Conservation (phyloP, 352 stramenopile species). For the Thraustochytrium sp. region DNA sequence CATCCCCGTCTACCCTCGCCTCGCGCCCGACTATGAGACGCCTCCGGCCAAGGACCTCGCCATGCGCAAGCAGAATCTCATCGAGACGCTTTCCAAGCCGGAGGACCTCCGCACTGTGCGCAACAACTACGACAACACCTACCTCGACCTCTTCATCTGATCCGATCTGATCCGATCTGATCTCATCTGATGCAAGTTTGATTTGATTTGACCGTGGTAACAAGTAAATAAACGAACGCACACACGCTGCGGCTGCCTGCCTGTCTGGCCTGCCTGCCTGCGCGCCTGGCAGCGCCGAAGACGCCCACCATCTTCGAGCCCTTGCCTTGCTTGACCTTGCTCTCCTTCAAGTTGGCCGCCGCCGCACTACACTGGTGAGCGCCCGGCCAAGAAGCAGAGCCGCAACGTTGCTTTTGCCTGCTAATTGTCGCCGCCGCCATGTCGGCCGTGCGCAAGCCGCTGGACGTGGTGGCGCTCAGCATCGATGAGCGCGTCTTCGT, state of each 20-base stretch:
- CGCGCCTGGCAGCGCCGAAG: too few species aligned
- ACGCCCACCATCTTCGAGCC: too few species aligned
- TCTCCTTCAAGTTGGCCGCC: too few species aligned
- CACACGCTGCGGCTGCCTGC: too few species aligned
- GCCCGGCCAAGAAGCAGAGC: neutral
- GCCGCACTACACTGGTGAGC: too few species aligned
- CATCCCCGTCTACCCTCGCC: slow-evolving; percentile 89
- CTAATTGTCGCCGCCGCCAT: neutral
- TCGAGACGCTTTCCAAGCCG: neutral
- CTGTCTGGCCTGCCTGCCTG: too few species aligned
- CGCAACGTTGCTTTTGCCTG: too few species aligned
- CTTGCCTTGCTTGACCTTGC: too few species aligned
- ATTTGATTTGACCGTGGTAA: too few species aligned
- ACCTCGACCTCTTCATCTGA: slow-evolving; percentile 85
- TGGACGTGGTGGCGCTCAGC: slow-evolving; percentile 97
- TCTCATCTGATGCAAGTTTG: too few species aligned
- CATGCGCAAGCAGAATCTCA: neutral
- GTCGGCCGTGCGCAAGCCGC: slow-evolving; percentile 75
- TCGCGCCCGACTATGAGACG: slow-evolving; percentile 77
- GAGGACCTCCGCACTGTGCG: slow-evolving; percentile 53
- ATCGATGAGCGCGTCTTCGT: slow-evolving; percentile 98
- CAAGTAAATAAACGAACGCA: too few species aligned
- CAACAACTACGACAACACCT: slow-evolving; percentile 88
- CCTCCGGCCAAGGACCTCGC: neutral
- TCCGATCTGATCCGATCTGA: neutral